Percentiles rank a stretch among this genome's conserved stretches.
Evolutionary conservation across 1,284 basidiomycete genomes (phyloP).

Genomic region (Pascua sp.): DNA sequence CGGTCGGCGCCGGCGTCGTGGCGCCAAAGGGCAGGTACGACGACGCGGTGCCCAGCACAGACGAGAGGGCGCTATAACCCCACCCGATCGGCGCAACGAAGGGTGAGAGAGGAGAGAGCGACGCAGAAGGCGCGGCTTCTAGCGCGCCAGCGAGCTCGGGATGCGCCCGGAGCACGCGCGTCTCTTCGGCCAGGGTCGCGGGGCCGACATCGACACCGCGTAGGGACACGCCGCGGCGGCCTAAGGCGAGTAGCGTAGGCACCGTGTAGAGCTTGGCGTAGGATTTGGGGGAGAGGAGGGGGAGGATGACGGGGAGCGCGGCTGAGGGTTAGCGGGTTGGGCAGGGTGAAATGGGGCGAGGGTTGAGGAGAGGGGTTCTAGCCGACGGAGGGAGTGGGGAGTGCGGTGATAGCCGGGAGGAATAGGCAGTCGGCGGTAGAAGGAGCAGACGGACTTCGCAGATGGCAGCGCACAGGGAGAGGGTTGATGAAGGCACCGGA

Average conservation of each 20-base stretch:
- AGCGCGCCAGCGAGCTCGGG: conserved; percentile 11
- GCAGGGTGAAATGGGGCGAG: neutral
- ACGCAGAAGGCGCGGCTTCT: neutral
- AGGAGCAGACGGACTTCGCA: too few species aligned
- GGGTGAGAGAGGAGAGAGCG: neutral
- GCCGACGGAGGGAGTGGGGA: too few species aligned
- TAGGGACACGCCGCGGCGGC: conserved; percentile 22
- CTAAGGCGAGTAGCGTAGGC: conserved; percentile 28
- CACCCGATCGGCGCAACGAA: neutral
- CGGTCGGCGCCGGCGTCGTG: neutral
- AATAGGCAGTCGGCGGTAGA: neutral
- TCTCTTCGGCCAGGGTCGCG: conserved; percentile 31
- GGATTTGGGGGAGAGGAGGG: conserved; percentile 41
- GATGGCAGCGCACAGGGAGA: too few species aligned
- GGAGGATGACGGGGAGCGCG: conserved; percentile 32
- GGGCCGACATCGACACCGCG: conserved; percentile 31
- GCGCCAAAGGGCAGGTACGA: neutral
- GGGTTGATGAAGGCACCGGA: too few species aligned
- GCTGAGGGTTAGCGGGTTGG: conserved; percentile 20
- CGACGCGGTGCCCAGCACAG: conserved; percentile 2
- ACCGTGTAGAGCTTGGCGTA: conserved; percentile 37
- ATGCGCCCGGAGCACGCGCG: conserved; percentile 20
- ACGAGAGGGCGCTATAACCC: conserved; percentile 3
- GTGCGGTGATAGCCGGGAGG: neutral
- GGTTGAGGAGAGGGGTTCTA: neutral